Conservation (phyloP, 148 eudicot species). For the Polygonum maritimum region DNA sequence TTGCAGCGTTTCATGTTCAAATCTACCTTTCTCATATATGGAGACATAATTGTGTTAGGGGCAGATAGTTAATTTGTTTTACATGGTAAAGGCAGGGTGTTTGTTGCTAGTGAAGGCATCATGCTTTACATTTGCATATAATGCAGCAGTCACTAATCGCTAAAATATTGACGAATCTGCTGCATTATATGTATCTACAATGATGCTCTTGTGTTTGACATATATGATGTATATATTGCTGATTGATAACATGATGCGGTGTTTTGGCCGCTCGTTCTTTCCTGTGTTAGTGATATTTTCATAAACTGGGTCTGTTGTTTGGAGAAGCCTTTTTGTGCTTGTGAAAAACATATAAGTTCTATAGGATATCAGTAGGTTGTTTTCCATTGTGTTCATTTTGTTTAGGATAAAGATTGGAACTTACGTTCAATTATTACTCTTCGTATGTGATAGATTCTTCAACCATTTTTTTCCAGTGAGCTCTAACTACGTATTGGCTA, state of each 20-base stretch:
- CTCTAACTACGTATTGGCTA: background rate
- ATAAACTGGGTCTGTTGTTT: background rate
- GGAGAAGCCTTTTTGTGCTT: background rate
- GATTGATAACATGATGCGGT: background rate
- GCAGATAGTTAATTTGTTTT: background rate
- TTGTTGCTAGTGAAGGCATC: background rate
- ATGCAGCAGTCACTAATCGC: background rate
- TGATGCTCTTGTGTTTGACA: background rate
- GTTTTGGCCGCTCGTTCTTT: background rate
- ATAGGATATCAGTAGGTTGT: background rate
- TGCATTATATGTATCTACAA: background rate
- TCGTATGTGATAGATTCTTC: background rate
- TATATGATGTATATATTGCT: background rate
- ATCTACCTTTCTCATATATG: background rate
- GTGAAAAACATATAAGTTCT: background rate
- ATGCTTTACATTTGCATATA: background rate
- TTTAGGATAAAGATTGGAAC: background rate
- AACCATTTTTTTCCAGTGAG: background rate
- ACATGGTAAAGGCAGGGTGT: background rate
- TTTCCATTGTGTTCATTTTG: background rate
- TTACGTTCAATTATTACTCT: background rate
- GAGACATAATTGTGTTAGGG: background rate
- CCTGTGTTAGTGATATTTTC: background rate
- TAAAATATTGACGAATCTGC: background rate
- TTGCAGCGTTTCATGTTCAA: background rate